Base-by-base conservation (phyloP, 306 rosid genomes). In the Pueraria montana region DNA sequence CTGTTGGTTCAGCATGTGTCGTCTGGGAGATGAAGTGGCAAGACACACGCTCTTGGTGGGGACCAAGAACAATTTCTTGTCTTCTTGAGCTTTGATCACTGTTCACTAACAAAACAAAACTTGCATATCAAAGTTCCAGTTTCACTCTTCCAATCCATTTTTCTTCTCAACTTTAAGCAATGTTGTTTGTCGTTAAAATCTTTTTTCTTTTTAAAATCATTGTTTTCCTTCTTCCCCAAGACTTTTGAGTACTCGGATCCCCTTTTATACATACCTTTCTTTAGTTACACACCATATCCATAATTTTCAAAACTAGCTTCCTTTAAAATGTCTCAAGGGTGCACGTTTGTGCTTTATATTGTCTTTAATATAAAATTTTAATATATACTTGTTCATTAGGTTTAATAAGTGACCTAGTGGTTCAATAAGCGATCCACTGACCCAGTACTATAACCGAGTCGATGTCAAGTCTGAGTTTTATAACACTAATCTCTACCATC, bases 21-120 rank as follows among this genome's bases (percentile, higher is more conserved):
- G 80, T 55, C 26, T 52, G 17, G 53, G 65, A 73, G 58, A 63
- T 77, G 32, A 45, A 18, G 58, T 78, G 80, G 71, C 77, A 53
- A 8, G 66, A 34, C 50, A 78, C 42, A 20, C 67, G n/a, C 66
- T 10, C 46, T 52, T 67, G 65, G 30, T 27, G 81, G 84, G 78
- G 84, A 65, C 84, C 81, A 66, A 43, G 46, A 53, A 9, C 34
- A 43, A 43, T 26, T 30, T 49, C 49, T 52, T 34, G 79, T 55
- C 59, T 84, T 66, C 36, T 66, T 23, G 16, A 56, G 21, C 34
- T 66, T 80, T 10, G 11, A 46, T 21, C 82, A 6, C 43, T 38
- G 4, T 34, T 34, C 5, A 56, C 82, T 11, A 27, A 43, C 67
- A 65, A 36, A 46, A 45, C 38, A 59, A 66, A 84, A 46, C 30